These are phyloP conservation scores for Pseudocercospora cruenta DNA, from an alignment of 2,329 filamentous ascomycete species.

Conservation along the genomic window DNA sequence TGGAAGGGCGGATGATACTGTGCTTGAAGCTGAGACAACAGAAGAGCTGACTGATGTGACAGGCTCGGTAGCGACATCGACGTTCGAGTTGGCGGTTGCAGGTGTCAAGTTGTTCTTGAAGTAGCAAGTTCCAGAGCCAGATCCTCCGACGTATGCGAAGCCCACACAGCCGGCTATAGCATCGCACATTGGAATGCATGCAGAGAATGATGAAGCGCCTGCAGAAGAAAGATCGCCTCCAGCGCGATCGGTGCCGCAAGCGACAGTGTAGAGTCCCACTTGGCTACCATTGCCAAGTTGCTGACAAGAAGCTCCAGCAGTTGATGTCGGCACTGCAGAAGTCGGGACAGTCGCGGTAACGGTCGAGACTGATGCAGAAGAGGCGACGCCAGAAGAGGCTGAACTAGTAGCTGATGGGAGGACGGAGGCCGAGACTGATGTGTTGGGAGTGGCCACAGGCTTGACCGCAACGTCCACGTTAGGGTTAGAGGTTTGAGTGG, in stretches of 20 bases:
- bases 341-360: not conserved
- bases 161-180: conserved; percentile 20
- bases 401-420: not conserved
- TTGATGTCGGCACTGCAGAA: not conserved
- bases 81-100: conserved; percentile 11
- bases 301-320: not conserved
- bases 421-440: not conserved
- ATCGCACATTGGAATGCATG: not conserved
- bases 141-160: conserved; percentile 22
- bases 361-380: not conserved
- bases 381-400: not conserved
- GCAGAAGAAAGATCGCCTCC: not conserved
- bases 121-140: conserved; percentile 23
- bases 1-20: not conserved
- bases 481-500: conserved; percentile 1
- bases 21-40: not conserved
- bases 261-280: not conserved
- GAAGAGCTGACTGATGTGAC: not conserved
- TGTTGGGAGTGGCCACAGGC: not conserved
- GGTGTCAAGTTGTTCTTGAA: conserved; percentile 19
- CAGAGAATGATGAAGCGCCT: not conserved
- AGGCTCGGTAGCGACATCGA: conserved; percentile 13
- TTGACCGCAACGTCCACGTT: not conserved
- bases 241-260: not conserved
- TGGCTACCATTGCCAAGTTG: not conserved